A percentile compares a stretch with the other conserved stretches of the same genome.
phyloP scores from a whole-genome alignment of 1,139 yeast species.

The Diutina rugosa region DNA sequence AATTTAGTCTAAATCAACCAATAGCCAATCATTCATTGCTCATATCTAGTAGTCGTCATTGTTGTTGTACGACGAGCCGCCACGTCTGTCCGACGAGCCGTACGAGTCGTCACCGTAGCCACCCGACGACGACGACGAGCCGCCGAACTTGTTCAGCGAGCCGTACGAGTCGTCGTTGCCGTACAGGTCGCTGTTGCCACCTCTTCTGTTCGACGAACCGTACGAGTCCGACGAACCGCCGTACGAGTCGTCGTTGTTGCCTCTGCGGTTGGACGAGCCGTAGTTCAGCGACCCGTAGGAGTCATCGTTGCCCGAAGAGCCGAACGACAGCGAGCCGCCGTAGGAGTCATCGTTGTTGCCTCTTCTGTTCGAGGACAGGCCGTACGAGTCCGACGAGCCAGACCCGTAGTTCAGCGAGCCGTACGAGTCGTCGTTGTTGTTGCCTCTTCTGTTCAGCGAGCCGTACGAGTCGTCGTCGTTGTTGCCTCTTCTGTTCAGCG shows the following conservation, averaged over 20 bases:
- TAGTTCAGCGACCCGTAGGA: slow-evolving; percentile 7
- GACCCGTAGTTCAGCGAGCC: slow-evolving; percentile 6
- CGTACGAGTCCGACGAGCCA: slow-evolving; percentile 2
- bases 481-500: slow-evolving; percentile 3
- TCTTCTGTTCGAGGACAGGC: slow-evolving; percentile 6
- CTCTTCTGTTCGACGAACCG: neutral
- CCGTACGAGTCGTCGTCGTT: slow-evolving; percentile 4
- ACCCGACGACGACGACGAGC: slow-evolving; percentile 6
- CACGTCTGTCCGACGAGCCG: slow-evolving; percentile 4
- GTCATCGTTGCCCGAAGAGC: slow-evolving; percentile 2
- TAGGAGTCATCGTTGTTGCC: slow-evolving; percentile 3
- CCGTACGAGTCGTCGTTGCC: slow-evolving; percentile 8
- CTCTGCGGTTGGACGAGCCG: slow-evolving; percentile 3
- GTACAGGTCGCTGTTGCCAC: slow-evolving; percentile 3
- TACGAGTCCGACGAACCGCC: slow-evolving; percentile 5
- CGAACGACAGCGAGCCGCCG: slow-evolving; percentile 2
- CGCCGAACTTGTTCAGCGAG: slow-evolving; percentile 2
- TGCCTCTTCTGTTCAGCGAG: slow-evolving; percentile 3
- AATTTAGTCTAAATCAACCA: too few relatives aligned
- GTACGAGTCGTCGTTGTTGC: slow-evolving; percentile 8
- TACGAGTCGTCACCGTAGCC: slow-evolving; percentile 6
- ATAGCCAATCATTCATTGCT: neutral
- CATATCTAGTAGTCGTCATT: slow-evolving; percentile 6
- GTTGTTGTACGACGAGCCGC: slow-evolving; percentile 8
- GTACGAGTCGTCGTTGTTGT: slow-evolving; percentile 3